Evolutionary conservation across 768 basidiomycete genomes (phyloP), one percentile per base, ranked within the genome.

Genomic region (Trametes gibbosa): DNA sequence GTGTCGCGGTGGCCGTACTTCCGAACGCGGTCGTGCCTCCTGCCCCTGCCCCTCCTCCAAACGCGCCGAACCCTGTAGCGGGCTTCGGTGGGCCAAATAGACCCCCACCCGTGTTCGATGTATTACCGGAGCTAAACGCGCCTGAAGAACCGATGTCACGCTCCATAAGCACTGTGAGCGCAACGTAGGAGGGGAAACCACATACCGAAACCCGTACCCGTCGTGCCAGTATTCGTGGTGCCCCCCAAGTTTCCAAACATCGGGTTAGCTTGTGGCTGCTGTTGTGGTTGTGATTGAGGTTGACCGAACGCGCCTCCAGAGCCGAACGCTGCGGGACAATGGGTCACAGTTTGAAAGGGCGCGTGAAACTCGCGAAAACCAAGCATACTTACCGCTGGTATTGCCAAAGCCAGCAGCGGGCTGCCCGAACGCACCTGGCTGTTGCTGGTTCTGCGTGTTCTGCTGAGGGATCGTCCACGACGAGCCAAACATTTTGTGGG

Each of bases 11-110:
- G 0, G 50, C 53, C 66, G 77, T 69, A 50, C 70, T 72, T 56
- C 84, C 81, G 69, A 87, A 86, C 5, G 79, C 69, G 39, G 74
- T 75, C 29, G 81, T 74, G 53, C 80, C 76, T 29, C 81, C 29
- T 32, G 5, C 76, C 27, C 81, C 29, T 32, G 5, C 29, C 29
- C 29, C 83, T 41, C 84, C 84, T 47, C 86, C 80, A 70, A 91
- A 91, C 59, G 86, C 81, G 66, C 90, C 88, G 72, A 94, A 92
- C 13, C 87, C 90, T 12, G 84, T 76, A 4, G 85, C 69, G 40
- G 89, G 88, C 68, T 92, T 92, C 29, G 85, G 70, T 45, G 76
- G 80, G 37, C 86, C 87, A 60, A 92, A 92, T 66, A 58, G 41
- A 72, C 74, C 58, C 19, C 45, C 74, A 43, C 66, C 69, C 43